Conservation (phyloP, 1,284 basidiomycete genomes). For the Microbotryum violaceum region DNA sequence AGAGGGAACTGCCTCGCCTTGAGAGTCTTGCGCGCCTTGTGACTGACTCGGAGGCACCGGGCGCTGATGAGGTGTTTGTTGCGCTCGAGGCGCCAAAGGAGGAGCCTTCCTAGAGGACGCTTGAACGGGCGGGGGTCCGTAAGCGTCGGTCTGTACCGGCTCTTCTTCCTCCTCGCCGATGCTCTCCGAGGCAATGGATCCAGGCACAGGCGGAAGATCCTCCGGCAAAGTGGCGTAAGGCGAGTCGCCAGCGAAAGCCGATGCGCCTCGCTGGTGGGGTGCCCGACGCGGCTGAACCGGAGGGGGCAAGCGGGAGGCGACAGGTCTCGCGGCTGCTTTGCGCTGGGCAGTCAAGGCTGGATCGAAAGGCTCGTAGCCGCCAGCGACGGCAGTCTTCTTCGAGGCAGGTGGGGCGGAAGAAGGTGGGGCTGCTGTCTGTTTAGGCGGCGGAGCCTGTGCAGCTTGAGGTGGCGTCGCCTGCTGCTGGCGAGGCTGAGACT, state of each 20-base stretch:
- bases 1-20: neutral
- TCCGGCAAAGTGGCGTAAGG: slow-evolving; percentile 22
- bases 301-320: slow-evolving; percentile 1
- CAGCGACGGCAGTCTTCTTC: no score
- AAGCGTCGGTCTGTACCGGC: neutral
- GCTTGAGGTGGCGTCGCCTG: no score
- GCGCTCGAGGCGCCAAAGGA: neutral
- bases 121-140: neutral
- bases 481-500: no score
- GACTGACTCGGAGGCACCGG: neutral
- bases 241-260: slow-evolving; percentile 24
- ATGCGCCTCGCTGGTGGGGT: slow-evolving; percentile 24
- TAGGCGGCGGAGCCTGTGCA: neutral
- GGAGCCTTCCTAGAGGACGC: neutral
- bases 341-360: no score
- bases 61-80: neutral
- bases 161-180: slow-evolving; percentile 21
- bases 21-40: neutral
- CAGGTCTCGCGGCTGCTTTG: slow-evolving; percentile 6
- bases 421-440: slow-evolving; percentile 1
- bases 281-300: slow-evolving; percentile 19
- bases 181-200: neutral
- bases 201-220: slow-evolving; percentile 4
- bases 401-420: neutral
- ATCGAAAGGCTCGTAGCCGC: neutral